Evolutionary conservation across 2,329 filamentous ascomycete species (phyloP).

Genomic region (Fusarium humuli): DNA sequence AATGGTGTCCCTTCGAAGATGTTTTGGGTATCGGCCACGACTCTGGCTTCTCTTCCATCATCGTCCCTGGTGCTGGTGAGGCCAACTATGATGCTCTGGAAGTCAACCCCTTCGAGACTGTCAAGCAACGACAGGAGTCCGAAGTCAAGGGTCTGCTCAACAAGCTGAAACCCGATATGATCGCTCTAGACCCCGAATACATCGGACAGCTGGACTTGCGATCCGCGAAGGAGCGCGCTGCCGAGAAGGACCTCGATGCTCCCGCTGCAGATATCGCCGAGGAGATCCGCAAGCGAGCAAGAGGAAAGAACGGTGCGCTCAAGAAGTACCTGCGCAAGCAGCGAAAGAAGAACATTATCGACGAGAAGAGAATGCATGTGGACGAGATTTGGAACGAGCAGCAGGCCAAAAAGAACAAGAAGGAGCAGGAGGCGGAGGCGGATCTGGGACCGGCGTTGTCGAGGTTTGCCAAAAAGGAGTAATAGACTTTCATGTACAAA

Average conservation of each 20-base stretch:
- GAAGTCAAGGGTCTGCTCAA: conserved; percentile 92
- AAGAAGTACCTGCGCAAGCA: conserved; percentile 93
- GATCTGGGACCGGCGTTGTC: conserved; percentile 88
- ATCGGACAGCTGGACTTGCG: conserved; percentile 88
- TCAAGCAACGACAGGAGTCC: conserved; percentile 89
- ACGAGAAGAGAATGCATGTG: conserved; percentile 89
- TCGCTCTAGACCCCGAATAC: conserved; percentile 91
- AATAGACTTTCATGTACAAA: conserved; percentile 36
- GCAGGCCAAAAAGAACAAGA: conserved; percentile 73
- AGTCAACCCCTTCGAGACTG: conserved; percentile 93
- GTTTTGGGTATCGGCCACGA: conserved; percentile 87
- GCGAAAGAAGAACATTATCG: conserved; percentile 91
- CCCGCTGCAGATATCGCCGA: conserved; percentile 67
- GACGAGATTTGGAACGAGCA: conserved; percentile 84
- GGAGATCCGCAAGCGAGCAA: conserved; percentile 78
- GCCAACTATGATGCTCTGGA: conserved; percentile 96
- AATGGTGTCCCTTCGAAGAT: conserved; percentile 97
- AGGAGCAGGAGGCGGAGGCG: conserved; percentile 71
- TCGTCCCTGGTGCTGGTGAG: conserved; percentile 95
- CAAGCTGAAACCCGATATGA: conserved; percentile 97
- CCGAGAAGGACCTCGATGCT: conserved; percentile 83
- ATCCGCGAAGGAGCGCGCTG: conserved; percentile 79
- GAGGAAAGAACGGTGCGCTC: conserved; percentile 90
- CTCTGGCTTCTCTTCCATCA: conserved; percentile 86
- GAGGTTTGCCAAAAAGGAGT: conserved; percentile 82